Base-by-base conservation (phyloP, 495 filamentous ascomycete genomes). In the Trypethelium eluteriae region DNA sequence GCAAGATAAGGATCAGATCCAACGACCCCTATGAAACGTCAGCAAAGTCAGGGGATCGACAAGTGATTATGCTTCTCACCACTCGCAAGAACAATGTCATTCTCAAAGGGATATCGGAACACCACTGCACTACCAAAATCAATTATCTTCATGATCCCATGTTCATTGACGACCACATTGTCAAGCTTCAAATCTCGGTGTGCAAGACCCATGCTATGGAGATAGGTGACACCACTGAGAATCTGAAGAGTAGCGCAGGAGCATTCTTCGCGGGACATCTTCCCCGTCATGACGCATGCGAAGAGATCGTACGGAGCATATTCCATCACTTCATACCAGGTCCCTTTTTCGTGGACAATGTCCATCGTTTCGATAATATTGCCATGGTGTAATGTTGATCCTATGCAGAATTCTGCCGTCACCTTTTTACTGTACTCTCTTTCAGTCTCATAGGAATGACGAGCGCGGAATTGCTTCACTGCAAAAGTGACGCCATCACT, bases 301-400 rank as follows among this genome's bases (percentile, higher is more conserved):
- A 99, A 99, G 16, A 99, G 81, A 77, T 99, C 94, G 71, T 79
- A 99, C 4, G 94, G 94, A n/a, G 92, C 95, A 75, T 95, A 98
- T 74, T 99, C 94, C 94, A 99, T 99, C 38, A 99, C 94, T 74
- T 96, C 95, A 75, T 95, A 99, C 93, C 94, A 99, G 68, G 88
- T 90, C 38, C 85, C 87, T 75, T 91, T 93, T 80, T 99, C 94
- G 67, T 96, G 89, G 16, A 99, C 86, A 69, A 99, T 96, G 75
- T 99, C 94, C 44, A 99, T 82, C 9, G 94, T 97, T 76, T 98
- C 94, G 73, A 99, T 96, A 69, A 99, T 92, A 76, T 99, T 99
- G 64, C 95, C 94, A 72, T 99, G 94, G 72, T 98, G 94, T 49
- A 99, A 78, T 35, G 95, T 96, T 2, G 93, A 97, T 10, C 94